Percentiles rank a stretch among this genome's conserved stretches.
These are phyloP conservation scores for Parafenestella ontariensis DNA, from an alignment of 2,329 filamentous ascomycete genomes.

Conservation along the genomic window DNA sequence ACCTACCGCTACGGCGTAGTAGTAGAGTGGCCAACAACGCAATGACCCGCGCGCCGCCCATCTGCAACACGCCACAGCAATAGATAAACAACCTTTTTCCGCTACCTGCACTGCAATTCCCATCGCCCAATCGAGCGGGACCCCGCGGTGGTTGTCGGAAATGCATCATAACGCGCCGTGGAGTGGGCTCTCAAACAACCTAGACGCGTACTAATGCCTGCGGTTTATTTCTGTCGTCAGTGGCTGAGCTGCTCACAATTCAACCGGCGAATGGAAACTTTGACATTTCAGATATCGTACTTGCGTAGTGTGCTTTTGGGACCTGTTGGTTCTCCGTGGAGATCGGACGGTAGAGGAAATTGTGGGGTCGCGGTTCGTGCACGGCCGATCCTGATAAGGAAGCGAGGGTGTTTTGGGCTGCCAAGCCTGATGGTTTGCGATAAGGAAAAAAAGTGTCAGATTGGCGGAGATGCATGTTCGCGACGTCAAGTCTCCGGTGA, in stretches of 20 bases:
- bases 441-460: too few species aligned
- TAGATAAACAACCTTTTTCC: neutral
- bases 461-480: conserved; percentile 22
- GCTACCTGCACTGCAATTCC: too few species aligned
- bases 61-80: conserved; percentile 2
- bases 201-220: neutral
- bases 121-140: conserved; percentile 12
- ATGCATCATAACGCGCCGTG: conserved; percentile 12
- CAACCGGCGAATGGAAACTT: conserved; percentile 13
- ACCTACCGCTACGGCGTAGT: too few species aligned
- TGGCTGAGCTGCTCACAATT: conserved; percentile 5
- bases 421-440: conserved; percentile 13
- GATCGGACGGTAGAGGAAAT: conserved; percentile 11
- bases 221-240: conserved; percentile 12
- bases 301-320: neutral
- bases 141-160: conserved; percentile 30
- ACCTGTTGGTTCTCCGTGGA: conserved; percentile 34
- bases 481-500: conserved; percentile 13
- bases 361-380: conserved; percentile 2
- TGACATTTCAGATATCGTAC: conserved; percentile 24
- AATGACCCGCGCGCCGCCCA: conserved; percentile 6
- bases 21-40: conserved; percentile 1
- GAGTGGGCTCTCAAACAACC: neutral
- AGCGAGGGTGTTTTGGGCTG: conserved; percentile 1
- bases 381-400: conserved; percentile 11